Evolutionary conservation across 352 stramenopile genomes (phyloP), one percentile per base, ranked within the genome.

Genomic region (Aphanomyces invadans): DNA sequence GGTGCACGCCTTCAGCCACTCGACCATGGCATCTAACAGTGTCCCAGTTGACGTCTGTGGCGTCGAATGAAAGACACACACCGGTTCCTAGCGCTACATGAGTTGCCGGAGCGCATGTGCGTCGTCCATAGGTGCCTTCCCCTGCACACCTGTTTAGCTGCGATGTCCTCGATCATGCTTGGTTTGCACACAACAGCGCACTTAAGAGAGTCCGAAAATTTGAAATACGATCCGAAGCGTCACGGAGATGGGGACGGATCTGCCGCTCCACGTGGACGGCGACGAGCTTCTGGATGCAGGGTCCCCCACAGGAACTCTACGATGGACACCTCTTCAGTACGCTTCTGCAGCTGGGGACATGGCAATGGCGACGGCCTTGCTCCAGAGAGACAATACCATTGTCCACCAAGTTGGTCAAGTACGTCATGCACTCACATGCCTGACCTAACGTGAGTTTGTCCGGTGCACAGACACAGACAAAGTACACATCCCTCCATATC

Each of bases 281-380:
- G 23, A 57, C 29, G 49, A 57, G 2, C 56, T 73, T 10, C 59
- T 91, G 11, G 81, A 90, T 57, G 82, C 78, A 7, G 77, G 81
- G 0, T 89, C 79, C 1, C 85, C 80, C 0, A 73, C 72, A 0
- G 82, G 84, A 5, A 76, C 73, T 0, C 59, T 89, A 7, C 67
- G 72, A 9, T 93, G 85, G 85, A 90, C 85, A 60, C 73, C 83
- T 19, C 71, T 94, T 38, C 82, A 92, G 55, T 89, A 83, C n/a
- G 83, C 80, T 2, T 88, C 80, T 53, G 82, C 86, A 0, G n/a
- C 86, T 19, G 86, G 83, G n/a, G 74, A 90, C 63, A 49, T 73
- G 1, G 70, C 74, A 28, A 70, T 88, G 21, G 46, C 32, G 71
- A 76, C 10, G 53, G 39, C 1, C 67, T 81, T 31, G 45, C 88